A percentile compares a stretch with the other conserved stretches of the same genome.
Conservation (phyloP, 192 early-diverging fungal species). For the Rhizophlyctis rosea region DNA sequence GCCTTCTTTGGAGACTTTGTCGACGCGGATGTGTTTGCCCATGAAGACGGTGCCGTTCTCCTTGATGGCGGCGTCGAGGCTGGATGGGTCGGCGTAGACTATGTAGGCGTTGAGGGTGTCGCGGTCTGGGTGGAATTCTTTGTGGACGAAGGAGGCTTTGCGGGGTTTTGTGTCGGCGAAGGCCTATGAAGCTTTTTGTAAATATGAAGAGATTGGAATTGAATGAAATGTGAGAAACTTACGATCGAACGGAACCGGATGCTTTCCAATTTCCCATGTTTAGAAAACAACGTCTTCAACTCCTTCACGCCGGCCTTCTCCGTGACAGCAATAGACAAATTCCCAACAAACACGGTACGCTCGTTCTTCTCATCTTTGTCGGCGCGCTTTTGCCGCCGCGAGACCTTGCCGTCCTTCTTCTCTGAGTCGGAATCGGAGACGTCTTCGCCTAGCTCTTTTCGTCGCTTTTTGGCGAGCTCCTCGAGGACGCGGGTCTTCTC, state of each 20-base stretch:
- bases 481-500: not conserved
- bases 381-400: not conserved
- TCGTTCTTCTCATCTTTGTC: constrained; percentile 27
- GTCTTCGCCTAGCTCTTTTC: not conserved
- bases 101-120: constrained; percentile 88
- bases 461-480: not conserved
- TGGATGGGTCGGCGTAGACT: constrained; percentile 65
- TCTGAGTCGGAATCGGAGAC: not conserved
- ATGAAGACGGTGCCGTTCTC: constrained; percentile 80
- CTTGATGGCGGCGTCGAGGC: constrained; percentile 57
- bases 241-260: constrained; percentile 90
- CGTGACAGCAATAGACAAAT: constrained; percentile 67
- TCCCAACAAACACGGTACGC: constrained; percentile 94
- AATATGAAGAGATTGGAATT: no score
- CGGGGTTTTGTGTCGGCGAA: constrained; percentile 67
- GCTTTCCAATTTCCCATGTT: constrained; percentile 74
- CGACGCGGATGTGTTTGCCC: constrained; percentile 87
- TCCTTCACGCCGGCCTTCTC: constrained; percentile 63
- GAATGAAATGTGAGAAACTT: constrained; percentile 8
- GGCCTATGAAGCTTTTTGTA: constrained; percentile 35
- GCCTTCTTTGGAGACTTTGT: constrained; percentile 36
- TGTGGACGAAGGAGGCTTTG: constrained; percentile 78
- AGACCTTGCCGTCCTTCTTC: no score
- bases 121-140: constrained; percentile 79
- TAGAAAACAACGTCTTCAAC: constrained; percentile 63